Evolutionary conservation across 78 protist genomes (phyloP), one percentile per base, ranked within the genome.

Genomic region (Parvularia atlantis): DNA sequence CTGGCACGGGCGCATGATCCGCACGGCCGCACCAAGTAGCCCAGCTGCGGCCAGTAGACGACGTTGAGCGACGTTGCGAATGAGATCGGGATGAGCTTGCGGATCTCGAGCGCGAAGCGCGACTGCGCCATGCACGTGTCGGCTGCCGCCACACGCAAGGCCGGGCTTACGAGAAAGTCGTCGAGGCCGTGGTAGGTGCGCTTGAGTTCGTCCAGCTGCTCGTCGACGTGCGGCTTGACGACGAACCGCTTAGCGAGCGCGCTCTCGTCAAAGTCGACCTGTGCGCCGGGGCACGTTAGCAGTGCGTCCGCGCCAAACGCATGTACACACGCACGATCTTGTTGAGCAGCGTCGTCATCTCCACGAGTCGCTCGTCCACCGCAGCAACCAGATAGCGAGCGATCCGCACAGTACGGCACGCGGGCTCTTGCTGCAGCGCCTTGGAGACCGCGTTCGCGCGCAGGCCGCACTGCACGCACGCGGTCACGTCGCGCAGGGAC

Each of bases 1-100:
- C 70, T 6, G 53, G 31, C 7, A 33, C 40, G 72, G 76, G 11
- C 77, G 11, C 48, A 17, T 9, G n/a, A n/a, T n/a, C n/a, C n/a
- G n/a, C n/a, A n/a, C n/a, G n/a, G n/a, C n/a, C n/a, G n/a, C 19
- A 73, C 48, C 30, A 84, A 3, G 35, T 67, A 84, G 19, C 87
- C 87, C 26, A 83, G 37, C 56, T 81, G 87, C n/a, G 87, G 77
- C 11, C 44, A 41, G 62, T 73, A 84, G 43, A 54, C 44, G 35
- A 61, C 52, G 2, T 39, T 19, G 50, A 2, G 64, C 37, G 20
- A 4, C n/a, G 48, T 24, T 1, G 13, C 2, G 31, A 30, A 61
- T 61, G 13, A 39, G 50, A 6, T 35, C 50, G 1, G 5, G 43
- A 1, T 46, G 50, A 1, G 39, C 66, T 4, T 39, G 31, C 66